Evolutionary conservation across 2,329 filamentous ascomycete genomes (phyloP).

Genomic region (Phyllosticta citrichinensis): DNA sequence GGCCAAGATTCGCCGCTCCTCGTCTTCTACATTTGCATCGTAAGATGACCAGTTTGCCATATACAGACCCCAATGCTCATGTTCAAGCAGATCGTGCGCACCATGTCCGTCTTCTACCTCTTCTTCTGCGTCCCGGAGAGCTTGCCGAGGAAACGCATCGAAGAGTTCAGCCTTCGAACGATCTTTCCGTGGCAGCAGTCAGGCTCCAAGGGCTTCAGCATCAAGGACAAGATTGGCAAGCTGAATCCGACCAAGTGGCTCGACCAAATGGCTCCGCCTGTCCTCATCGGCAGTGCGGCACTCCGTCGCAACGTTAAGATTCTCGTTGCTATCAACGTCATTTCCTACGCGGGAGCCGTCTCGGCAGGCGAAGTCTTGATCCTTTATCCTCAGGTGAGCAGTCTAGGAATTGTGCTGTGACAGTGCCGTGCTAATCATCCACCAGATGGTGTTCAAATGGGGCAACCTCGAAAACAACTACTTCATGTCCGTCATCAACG

Average conservation of each 20-base stretch:
- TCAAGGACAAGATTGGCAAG: not conserved
- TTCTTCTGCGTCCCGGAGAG: slow-evolving; percentile 10
- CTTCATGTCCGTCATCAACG: slow-evolving; percentile 13
- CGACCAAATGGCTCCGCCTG: slow-evolving; percentile 7
- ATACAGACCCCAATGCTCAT: not conserved
- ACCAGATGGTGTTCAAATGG: slow-evolving; percentile 13
- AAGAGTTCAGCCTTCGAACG: not conserved
- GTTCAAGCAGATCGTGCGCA: slow-evolving; percentile 5
- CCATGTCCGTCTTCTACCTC: slow-evolving; percentile 11
- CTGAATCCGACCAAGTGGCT: slow-evolving; percentile 9
- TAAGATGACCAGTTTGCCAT: not conserved
- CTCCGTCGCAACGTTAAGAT: slow-evolving; percentile 11
- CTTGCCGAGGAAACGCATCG: not conserved
- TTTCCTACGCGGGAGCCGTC: slow-evolving; percentile 10
- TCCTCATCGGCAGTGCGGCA: not conserved
- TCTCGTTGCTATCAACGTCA: slow-evolving; percentile 11
- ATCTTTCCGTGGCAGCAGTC: not conserved
- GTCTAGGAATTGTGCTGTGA: not conserved
- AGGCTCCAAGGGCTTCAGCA: not conserved
- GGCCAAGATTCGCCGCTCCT: slow-evolving; percentile 7
- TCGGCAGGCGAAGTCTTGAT: slow-evolving; percentile 10
- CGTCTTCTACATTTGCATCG: slow-evolving; percentile 13
- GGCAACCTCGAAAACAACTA: slow-evolving; percentile 12
- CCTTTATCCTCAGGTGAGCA: slow-evolving; percentile 11
- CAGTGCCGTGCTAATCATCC: no score